Base-by-base conservation (phyloP, 768 basidiomycete genomes). In the Naganishia friedmannii region DNA sequence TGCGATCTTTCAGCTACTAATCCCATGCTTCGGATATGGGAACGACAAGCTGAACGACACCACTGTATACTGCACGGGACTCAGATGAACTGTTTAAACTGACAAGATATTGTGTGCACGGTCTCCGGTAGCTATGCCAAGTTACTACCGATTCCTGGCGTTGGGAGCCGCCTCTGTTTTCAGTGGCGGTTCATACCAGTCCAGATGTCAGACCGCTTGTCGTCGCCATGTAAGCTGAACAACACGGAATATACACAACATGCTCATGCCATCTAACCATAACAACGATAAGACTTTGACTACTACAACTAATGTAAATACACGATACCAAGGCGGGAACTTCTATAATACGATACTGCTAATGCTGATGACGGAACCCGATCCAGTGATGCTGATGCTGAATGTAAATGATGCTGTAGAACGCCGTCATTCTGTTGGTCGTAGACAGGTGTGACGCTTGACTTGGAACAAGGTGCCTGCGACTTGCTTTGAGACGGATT, bases 341-440 rank as follows among this genome's bases (percentile, higher is more conserved):
- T 34, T 63, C 60, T 63, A 63, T 63, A 17, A 63, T 63, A 7
- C 23, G 57, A 63, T 63, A 63, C 42, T 63, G 60, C 60, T 63
- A 42, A 63, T 63, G 60, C 34, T 39, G 28, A 42, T 15, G 26
- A 42, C 6, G 26, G n/a, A 9, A n/a, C 39, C 42, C 37, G 37
- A 45, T 28, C 23, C 39, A 26, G 34, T 42, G 23, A 63, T 63
- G 60, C 60, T 63, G 60, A 63, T 63, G 60, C 39, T 23, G 48
- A 34, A 46, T 34, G 19, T 58, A 23, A 12, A n/a, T 29, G 12
- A 23, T n/a, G 26, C 26, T 29, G 32, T 34, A 29, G 32, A 34
- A 34, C 54, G 54, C 42, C 42, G 42, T 42, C 42, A 42, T 42
- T 42, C 42, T 42, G 42, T 10, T 42, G 42, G 15, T 55, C 2